A percentile compares a stretch with the other conserved stretches of the same genome.
These are phyloP conservation scores for Schizosaccharomyces japonicus DNA, from an alignment of 805 yeast genomes.

Conservation along the genomic window DNA sequence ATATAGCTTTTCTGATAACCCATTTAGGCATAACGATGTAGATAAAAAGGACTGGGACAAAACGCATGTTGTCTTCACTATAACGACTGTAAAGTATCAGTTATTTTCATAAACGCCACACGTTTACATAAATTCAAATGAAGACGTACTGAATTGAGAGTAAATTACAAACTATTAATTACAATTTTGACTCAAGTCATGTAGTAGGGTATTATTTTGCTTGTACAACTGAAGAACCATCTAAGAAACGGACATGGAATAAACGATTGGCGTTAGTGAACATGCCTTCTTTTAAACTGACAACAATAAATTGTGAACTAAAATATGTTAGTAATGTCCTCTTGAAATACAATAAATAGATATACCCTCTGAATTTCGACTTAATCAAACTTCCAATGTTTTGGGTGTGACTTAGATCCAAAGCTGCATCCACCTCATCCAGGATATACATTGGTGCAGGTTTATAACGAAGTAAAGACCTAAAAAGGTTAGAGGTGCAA, in stretches of 20 bases:
- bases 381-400: slow-evolving; percentile 91
- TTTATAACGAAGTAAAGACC: slow-evolving; percentile 59
- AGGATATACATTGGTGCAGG: slow-evolving; percentile 97
- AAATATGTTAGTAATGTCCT: neutral
- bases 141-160: no score
- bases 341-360: neutral
- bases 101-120: no score
- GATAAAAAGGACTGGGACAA: no score
- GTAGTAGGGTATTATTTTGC: no score
- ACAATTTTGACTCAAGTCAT: no score
- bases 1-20: no score
- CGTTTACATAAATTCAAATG: no score
- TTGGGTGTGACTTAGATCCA: slow-evolving; percentile 90
- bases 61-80: no score
- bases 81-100: no score
- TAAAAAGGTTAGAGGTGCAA: slow-evolving; percentile 20
- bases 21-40: no score
- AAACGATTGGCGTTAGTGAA: slow-evolving; percentile 90
- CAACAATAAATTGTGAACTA: slow-evolving; percentile 75
- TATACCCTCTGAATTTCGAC: slow-evolving; percentile 64
- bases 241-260: slow-evolving; percentile 81
- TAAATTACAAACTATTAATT: no score
- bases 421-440: slow-evolving; percentile 96
- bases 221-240: slow-evolving; percentile 77
- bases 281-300: slow-evolving; percentile 93